These are phyloP conservation scores for Aspergillus fischeri DNA, from an alignment of 2,329 filamentous ascomycete species.

Conservation along the genomic window DNA sequence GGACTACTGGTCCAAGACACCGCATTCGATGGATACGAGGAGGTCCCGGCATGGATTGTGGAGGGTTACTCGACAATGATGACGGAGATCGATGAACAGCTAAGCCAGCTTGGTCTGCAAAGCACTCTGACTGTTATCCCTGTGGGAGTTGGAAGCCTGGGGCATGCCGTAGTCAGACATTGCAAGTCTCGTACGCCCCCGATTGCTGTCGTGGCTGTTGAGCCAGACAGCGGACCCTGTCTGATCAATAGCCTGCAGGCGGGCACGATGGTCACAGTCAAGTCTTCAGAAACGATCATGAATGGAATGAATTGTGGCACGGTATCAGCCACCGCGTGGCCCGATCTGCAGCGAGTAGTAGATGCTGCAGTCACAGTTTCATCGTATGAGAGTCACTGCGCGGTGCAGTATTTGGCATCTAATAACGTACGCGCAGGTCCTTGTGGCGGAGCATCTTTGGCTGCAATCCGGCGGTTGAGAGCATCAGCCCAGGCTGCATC, in stretches of 20 bases:
- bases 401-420: constrained; percentile 51
- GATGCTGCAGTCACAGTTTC: constrained; percentile 59
- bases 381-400: constrained; percentile 59
- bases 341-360: constrained; percentile 53
- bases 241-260: constrained; percentile 46
- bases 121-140: constrained; percentile 58
- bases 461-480: constrained; percentile 52
- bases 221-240: constrained; percentile 62
- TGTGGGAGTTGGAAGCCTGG: constrained; percentile 69
- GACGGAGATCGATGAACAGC: constrained; percentile 61
- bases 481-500: constrained; percentile 26
- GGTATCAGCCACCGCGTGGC: constrained; percentile 63
- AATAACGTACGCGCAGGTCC: constrained; percentile 54
- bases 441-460: constrained; percentile 57
- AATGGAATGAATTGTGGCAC: constrained; percentile 69
- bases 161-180: constrained; percentile 63
- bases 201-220: constrained; percentile 59
- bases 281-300: constrained; percentile 65
- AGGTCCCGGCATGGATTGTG: constrained; percentile 69
- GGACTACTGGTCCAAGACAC: constrained; percentile 65
- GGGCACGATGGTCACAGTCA: constrained; percentile 47
- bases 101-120: constrained; percentile 38
- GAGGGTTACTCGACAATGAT: constrained; percentile 75
- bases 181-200: constrained; percentile 49
- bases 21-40: constrained; percentile 61